Base-by-base conservation (phyloP, 2,329 filamentous ascomycete genomes). In the Stachybotrys chlorohalonatus region DNA sequence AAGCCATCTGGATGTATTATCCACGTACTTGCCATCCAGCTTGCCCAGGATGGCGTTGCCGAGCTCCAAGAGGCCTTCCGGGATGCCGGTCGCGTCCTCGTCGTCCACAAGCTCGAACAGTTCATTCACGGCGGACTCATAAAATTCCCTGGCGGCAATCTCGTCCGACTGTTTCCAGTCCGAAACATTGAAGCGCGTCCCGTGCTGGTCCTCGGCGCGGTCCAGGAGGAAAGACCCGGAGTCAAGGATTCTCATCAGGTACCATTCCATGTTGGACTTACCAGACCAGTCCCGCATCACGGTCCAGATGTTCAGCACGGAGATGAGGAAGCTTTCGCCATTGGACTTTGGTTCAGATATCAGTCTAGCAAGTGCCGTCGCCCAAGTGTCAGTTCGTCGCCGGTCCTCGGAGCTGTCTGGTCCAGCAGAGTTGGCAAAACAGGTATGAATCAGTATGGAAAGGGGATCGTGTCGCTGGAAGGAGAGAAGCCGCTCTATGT, bases 201-300 rank as follows among this genome's bases (percentile, higher is more conserved):
- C 82, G 58, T 87, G 80, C 63, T 90, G 87, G 65, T 91, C 87
- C 69, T 92, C 89, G 64, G 89, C 85, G 65, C 88, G 86, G 65
- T 96, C 91, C 62, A 96, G 78, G 55, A 97, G 77, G 66, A 96
- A 96, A 46, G 91, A 87, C 60, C 94, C 94, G 63, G 95, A 89
- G 71, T 96, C 90, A 36, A 99, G 81, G 57, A 95, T 90, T 67
- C 94, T 89, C 89, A 96, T 94, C 11, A 99, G 81, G 69, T 93
- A 97, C 72, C 90, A 88, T 72, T 96, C 92, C 77, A 99, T 85
- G 59, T 91, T 94, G 61, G 86, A 83, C 64, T 87, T 91, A 55
- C 90, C 90, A 47, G 90, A 88, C 92, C 93, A 97, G 69, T 92
- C 86, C 58, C 89, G 85, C 80, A 92, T 89, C 54, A 84, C 80